Conservation (phyloP, 2,329 filamentous ascomycete genomes). For the Helotiales sp. region DNA sequence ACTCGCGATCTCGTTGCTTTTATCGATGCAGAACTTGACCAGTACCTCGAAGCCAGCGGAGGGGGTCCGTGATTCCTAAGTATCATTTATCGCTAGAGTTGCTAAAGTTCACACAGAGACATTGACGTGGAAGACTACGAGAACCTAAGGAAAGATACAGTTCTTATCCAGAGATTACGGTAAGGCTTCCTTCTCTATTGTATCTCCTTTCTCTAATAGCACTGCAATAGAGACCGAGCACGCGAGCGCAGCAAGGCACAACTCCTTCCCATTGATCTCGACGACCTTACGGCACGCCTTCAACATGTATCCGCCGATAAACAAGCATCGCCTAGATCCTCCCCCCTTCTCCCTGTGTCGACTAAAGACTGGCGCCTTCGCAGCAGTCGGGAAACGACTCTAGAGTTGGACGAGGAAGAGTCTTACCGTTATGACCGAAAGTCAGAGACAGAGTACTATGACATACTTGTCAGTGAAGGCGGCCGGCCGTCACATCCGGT, state of each 20-base stretch:
- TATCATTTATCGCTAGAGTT: neutral
- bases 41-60: constrained; percentile 16
- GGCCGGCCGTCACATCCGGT: constrained; percentile 36
- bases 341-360: neutral
- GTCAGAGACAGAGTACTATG: constrained; percentile 29
- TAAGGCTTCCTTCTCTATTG: neutral
- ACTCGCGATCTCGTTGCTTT: constrained; percentile 15
- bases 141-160: constrained; percentile 8
- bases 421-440: constrained; percentile 2
- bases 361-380: no score
- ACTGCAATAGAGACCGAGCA: constrained; percentile 7
- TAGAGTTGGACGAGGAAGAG: constrained; percentile 13
- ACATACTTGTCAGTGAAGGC: constrained; percentile 34
- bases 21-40: constrained; percentile 18
- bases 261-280: constrained; percentile 12
- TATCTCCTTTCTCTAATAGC: constrained; percentile 4
- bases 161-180: constrained; percentile 9
- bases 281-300: constrained; percentile 16
- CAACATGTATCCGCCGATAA: constrained; percentile 3
- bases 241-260: neutral
- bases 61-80: constrained; percentile 11
- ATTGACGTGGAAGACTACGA: constrained; percentile 15
- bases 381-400: no score
- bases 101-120: constrained; percentile 15
- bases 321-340: neutral